Percentiles rank a stretch among this genome's conserved stretches.
These are phyloP conservation scores for Pythium pyrilobum DNA, from an alignment of 352 stramenopile species.

Conservation along the genomic window DNA sequence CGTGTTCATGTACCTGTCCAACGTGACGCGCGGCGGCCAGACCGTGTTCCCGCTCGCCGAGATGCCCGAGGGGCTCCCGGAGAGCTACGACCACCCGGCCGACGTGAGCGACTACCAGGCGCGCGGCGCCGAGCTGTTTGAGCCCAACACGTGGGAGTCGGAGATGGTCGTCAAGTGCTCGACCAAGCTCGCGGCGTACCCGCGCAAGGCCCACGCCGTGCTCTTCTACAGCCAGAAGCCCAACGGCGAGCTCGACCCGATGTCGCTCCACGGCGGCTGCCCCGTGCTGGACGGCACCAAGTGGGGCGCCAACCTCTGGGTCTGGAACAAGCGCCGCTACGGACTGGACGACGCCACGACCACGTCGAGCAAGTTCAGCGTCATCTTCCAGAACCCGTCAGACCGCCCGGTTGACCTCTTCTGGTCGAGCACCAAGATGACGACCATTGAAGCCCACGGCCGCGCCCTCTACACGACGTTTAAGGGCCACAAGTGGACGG, in stretches of 20 bases:
- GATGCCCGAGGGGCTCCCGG: conserved; percentile 64
- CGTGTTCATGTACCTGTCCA: conserved; percentile 80
- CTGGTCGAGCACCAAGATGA: conserved; percentile 70
- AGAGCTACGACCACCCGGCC: conserved; percentile 43
- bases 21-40: conserved; percentile 71
- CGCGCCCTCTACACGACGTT: conserved; percentile 58
- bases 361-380: conserved; percentile 32
- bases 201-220: conserved; percentile 89
- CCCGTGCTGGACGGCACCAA: conserved; percentile 93
- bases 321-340: conserved; percentile 92
- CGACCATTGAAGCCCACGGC: conserved; percentile 39
- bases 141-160: conserved; percentile 55
- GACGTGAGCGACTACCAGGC: conserved; percentile 39
- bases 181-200: conserved; percentile 72
- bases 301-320: conserved; percentile 96
- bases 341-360: conserved; percentile 37
- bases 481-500: conserved; percentile 58
- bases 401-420: conserved; percentile 44
- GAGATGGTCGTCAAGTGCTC: conserved; percentile 78
- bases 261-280: conserved; percentile 91
- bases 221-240: conserved; percentile 97
- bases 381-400: conserved; percentile 71
- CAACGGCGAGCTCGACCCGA: conserved; percentile 88
- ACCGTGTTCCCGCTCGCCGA: conserved; percentile 77
- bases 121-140: conserved; percentile 50